Conservation (phyloP, 108 stramenopile genomes). For the Seminavis robusta region DNA sequence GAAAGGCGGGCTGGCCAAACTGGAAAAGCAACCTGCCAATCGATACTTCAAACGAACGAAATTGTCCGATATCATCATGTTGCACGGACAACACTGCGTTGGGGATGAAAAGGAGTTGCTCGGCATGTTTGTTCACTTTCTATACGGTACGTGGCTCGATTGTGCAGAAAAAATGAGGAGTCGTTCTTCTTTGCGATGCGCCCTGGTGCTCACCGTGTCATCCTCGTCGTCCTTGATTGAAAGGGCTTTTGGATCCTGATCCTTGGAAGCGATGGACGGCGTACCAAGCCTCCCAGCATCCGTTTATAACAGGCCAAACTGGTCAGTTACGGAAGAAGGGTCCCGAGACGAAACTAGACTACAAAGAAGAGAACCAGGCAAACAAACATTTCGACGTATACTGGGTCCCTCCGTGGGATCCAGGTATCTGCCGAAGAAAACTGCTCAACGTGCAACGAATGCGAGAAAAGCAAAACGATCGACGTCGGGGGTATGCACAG, state of each 20-base stretch:
- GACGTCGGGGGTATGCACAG: constrained; percentile 9
- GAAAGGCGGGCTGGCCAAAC: constrained; percentile 65
- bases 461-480: constrained; percentile 54
- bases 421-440: constrained; percentile 66
- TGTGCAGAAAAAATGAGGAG: neutral
- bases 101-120: constrained; percentile 55
- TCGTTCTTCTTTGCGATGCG: neutral
- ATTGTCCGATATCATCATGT: constrained; percentile 71
- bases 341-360: neutral
- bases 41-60: constrained; percentile 72
- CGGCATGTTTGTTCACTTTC: constrained; percentile 72
- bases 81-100: constrained; percentile 50
- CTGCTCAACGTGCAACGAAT: constrained; percentile 49
- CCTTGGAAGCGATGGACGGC: constrained; percentile 86
- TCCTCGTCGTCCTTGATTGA: neutral
- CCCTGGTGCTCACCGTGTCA: neutral
- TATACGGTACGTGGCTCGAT: constrained; percentile 29
- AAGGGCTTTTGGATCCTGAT: constrained; percentile 75
- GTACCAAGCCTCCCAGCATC: constrained; percentile 69
- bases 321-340: constrained; percentile 11
- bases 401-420: constrained; percentile 82
- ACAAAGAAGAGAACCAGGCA: constrained; percentile 25
- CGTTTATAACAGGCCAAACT: constrained; percentile 58
- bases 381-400: constrained; percentile 52
- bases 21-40: constrained; percentile 78